These are phyloP conservation scores for Salix caprea DNA, from an alignment of 345 rosid species.

Conservation along the genomic window DNA sequence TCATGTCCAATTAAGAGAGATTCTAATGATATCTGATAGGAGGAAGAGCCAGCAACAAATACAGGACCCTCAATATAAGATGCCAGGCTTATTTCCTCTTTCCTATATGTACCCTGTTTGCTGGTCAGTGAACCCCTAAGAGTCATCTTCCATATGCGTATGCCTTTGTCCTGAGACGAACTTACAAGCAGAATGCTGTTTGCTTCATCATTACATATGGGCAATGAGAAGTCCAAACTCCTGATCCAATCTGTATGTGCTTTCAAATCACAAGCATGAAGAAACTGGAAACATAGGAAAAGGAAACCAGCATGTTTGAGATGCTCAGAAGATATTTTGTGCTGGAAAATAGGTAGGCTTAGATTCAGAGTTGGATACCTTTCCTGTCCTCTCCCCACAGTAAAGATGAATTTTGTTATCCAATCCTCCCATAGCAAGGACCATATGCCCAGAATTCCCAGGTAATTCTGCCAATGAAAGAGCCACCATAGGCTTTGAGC, in stretches of 20 bases:
- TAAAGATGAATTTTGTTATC: constrained; percentile 78
- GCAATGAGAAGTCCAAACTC: constrained; percentile 92
- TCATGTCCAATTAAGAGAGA: constrained; percentile 95
- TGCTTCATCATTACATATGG: constrained; percentile 36
- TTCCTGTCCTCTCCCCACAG: constrained; percentile 63
- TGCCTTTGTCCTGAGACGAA: constrained; percentile 90
- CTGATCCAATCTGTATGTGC: constrained; percentile 96
- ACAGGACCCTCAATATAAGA: constrained; percentile 91
- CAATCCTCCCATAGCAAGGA: constrained; percentile 89
- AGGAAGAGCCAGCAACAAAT: constrained; percentile 50
- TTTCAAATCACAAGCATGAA: constrained; percentile 77
- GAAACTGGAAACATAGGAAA: constrained; percentile 45
- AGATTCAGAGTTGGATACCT: constrained; percentile 40
- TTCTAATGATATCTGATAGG: constrained; percentile 88
- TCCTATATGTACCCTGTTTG: constrained; percentile 31
- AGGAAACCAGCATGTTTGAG: constrained; percentile 5
- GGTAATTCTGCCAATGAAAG: constrained; percentile 77
- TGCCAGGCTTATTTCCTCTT: constrained; percentile 60
- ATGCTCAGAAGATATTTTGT: not conserved
- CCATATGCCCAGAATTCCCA: constrained; percentile 45
- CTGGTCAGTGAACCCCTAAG: constrained; percentile 28
- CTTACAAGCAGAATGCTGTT: constrained; percentile 72
- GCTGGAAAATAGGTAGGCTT: not conserved
- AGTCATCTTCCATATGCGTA: constrained; percentile 83
- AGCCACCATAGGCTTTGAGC: constrained; percentile 79